Conservation (phyloP, 1,284 basidiomycete species). For the Moesziomyces globuligerus region DNA sequence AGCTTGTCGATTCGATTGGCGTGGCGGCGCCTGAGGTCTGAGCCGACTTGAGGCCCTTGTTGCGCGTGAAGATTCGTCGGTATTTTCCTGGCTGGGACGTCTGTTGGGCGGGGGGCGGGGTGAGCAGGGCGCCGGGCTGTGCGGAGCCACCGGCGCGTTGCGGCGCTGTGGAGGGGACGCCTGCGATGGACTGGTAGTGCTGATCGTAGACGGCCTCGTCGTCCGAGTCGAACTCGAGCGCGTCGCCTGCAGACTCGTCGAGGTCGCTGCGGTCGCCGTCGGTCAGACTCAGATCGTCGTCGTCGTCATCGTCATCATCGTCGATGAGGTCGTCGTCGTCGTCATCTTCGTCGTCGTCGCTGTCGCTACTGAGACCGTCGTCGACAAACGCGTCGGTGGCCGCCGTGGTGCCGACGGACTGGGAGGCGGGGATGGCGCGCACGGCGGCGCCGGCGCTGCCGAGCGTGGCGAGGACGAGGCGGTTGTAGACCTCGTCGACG, state of each 20-base stretch:
- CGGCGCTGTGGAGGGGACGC: neutral
- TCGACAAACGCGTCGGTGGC: slow-evolving; percentile 56
- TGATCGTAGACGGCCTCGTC: slow-evolving; percentile 36
- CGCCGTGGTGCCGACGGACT: slow-evolving; percentile 54
- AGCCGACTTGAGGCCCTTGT: slow-evolving; percentile 23
- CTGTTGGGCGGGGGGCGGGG: slow-evolving; percentile 21
- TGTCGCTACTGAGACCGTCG: slow-evolving; percentile 51
- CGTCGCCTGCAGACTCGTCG: slow-evolving; percentile 10
- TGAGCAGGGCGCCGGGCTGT: slow-evolving; percentile 7
- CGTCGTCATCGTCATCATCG: slow-evolving; percentile 14
- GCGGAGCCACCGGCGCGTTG: neutral
- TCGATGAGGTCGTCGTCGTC: slow-evolving; percentile 30
- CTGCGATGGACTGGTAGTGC: slow-evolving; percentile 46
- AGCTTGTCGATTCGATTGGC: slow-evolving; percentile 19
- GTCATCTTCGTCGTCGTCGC: slow-evolving; percentile 39
- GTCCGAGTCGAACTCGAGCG: slow-evolving; percentile 23
- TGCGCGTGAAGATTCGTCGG: slow-evolving; percentile 36
- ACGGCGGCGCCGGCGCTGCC: slow-evolving; percentile 40
- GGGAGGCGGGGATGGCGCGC: slow-evolving; percentile 55
- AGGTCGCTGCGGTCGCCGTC: slow-evolving; percentile 37
- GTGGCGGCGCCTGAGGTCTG: slow-evolving; percentile 27
- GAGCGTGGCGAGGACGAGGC: slow-evolving; percentile 39
- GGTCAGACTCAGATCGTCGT: slow-evolving; percentile 8
- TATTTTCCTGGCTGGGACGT: slow-evolving; percentile 12
- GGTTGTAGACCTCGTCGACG: slow-evolving; percentile 45